phyloP scores from a whole-genome alignment of 768 basidiomycete species.

The Arthromyces matolae region DNA sequence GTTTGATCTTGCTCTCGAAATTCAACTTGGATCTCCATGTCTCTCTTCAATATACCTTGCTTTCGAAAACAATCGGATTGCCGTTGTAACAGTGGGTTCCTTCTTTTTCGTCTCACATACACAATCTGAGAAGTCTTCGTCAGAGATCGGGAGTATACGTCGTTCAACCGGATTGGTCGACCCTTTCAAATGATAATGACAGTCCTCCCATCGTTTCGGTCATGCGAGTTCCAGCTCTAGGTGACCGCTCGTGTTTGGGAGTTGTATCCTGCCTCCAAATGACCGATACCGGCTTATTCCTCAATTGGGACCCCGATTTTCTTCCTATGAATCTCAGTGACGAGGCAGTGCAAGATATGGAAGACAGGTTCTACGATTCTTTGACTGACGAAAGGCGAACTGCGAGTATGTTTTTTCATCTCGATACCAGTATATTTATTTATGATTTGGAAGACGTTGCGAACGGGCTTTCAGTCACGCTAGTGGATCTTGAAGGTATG shows the following conservation, averaged over 20 bases:
- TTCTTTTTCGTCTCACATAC: neutral
- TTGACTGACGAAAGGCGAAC: constrained; percentile 5
- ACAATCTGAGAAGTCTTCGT: constrained; percentile 9
- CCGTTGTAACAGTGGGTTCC: constrained; percentile 43
- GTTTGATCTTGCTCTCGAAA: constrained; percentile 33
- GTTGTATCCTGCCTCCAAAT: constrained; percentile 52
- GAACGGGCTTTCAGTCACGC: constrained; percentile 5
- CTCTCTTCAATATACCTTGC: constrained; percentile 45
- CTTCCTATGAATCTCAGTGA: neutral
- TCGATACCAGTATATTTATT: neutral
- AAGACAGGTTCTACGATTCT: constrained; percentile 10
- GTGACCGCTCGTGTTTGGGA: constrained; percentile 23
- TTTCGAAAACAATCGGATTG: constrained; percentile 41
- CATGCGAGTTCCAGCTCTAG: constrained; percentile 29
- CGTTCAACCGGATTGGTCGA: constrained; percentile 24
- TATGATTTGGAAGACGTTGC: neutral
- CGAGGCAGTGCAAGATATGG: neutral
- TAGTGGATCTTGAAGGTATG: constrained; percentile 11
- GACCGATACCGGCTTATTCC: constrained; percentile 48
- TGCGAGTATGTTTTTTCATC: constrained; percentile 11
- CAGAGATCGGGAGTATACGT: constrained; percentile 31
- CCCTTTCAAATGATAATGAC: neutral
- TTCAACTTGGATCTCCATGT: constrained; percentile 38
- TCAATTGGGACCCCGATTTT: constrained; percentile 38
- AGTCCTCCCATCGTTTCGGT: constrained; percentile 19